These are phyloP conservation scores for Tanacetum coccineum DNA, from an alignment of 129 eudicot species.

Conservation along the genomic window DNA sequence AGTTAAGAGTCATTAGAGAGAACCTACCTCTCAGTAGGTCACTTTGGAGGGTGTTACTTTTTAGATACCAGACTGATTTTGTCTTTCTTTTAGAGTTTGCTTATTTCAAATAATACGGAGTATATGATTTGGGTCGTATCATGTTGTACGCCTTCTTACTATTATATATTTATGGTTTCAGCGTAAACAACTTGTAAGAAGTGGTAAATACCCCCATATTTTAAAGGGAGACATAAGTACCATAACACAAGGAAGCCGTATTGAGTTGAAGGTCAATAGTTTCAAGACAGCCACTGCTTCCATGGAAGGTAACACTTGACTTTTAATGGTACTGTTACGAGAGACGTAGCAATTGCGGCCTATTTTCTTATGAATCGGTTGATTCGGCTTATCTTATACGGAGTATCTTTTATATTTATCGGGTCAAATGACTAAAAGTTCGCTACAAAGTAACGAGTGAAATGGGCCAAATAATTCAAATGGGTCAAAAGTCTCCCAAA, in stretches of 20 bases:
- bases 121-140: no score
- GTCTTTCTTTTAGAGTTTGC: no score
- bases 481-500: background rate
- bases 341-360: background rate
- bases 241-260: conserved; percentile 38
- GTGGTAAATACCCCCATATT: conserved; percentile 62
- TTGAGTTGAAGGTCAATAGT: conserved; percentile 25
- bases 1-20: no score
- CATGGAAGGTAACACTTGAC: conserved; percentile 62
- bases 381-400: background rate
- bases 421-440: background rate
- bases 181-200: conserved; percentile 51
- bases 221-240: conserved; percentile 42
- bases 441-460: no score
- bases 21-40: no score
- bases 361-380: background rate
- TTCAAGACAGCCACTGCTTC: conserved; percentile 37
- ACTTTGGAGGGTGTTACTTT: no score
- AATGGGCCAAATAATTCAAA: background rate
- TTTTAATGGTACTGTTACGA: background rate
- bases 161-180: conserved; percentile 32
- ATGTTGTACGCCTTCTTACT: conserved; percentile 15
- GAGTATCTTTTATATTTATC: background rate
- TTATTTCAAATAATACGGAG: no score
- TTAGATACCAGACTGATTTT: no score